These are phyloP conservation scores for Trypanosoma vivax DNA, from an alignment of 208 protist species.

Conservation along the genomic window DNA sequence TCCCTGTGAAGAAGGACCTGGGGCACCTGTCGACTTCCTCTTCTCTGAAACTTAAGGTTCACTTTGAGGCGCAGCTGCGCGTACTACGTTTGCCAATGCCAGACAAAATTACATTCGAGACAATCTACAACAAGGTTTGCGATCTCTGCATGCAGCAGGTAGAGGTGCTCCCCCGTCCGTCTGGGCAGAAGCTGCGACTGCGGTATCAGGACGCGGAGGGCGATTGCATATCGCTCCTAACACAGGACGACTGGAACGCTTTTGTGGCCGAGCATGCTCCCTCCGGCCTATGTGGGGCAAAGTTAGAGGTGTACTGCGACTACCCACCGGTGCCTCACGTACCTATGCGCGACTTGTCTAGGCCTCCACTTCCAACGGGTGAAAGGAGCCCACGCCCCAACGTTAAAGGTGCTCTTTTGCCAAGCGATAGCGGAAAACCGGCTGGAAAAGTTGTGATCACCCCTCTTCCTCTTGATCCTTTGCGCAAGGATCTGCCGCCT, in stretches of 20 bases:
- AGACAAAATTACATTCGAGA: slow-evolving; percentile 28
- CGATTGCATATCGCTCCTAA: slow-evolving; percentile 71
- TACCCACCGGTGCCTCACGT: slow-evolving; percentile 36
- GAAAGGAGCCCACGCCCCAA: background rate
- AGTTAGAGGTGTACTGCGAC: slow-evolving; percentile 66
- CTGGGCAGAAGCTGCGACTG: slow-evolving; percentile 47
- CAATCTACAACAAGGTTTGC: slow-evolving; percentile 53
- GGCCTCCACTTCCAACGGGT: background rate
- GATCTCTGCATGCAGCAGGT: slow-evolving; percentile 42
- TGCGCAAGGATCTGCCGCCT: no score
- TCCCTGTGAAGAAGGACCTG: background rate
- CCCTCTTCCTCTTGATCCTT: background rate
- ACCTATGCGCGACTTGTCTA: background rate
- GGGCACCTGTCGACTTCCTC: no score
- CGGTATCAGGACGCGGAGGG: slow-evolving; percentile 78
- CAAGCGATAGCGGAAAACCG: background rate
- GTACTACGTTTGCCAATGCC: slow-evolving; percentile 44
- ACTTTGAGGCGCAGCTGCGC: slow-evolving; percentile 65
- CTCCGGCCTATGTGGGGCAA: slow-evolving; percentile 14
- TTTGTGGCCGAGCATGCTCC: slow-evolving; percentile 47
- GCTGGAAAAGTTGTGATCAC: no score
- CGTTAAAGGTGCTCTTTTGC: background rate
- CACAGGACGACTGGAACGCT: slow-evolving; percentile 65
- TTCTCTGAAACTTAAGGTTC: slow-evolving; percentile 63
- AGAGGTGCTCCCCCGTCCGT: background rate